These are phyloP conservation scores for Radiomyces spectabilis DNA, from an alignment of 192 early-diverging fungal species.

Conservation along the genomic window DNA sequence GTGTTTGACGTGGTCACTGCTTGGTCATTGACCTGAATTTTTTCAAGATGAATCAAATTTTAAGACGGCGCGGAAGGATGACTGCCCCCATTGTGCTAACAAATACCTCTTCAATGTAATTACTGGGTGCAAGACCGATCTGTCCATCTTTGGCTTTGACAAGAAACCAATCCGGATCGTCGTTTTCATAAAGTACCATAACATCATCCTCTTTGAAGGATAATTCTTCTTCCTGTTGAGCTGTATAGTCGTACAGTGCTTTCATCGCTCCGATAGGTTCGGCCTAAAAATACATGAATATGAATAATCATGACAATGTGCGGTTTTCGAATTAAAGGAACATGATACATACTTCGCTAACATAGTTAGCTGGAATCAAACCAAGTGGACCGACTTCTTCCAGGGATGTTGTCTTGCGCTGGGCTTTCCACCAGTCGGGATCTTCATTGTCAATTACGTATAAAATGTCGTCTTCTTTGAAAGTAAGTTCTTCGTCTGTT, in stretches of 20 bases:
- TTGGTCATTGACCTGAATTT: not conserved
- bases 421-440: constrained; percentile 87
- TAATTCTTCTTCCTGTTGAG: constrained; percentile 79
- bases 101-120: constrained; percentile 69
- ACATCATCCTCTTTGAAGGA: constrained; percentile 63
- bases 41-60: not conserved
- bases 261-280: constrained; percentile 47
- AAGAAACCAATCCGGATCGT: constrained; percentile 92
- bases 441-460: constrained; percentile 84
- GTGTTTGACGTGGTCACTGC: not conserved
- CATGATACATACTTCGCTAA: constrained; percentile 47
- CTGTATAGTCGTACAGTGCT: constrained; percentile 80
- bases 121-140: constrained; percentile 80
- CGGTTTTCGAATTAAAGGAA: not conserved
- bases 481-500: constrained; percentile 77
- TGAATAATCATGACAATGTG: not conserved
- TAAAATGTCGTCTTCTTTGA: constrained; percentile 83
- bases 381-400: constrained; percentile 53
- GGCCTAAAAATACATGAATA: constrained; percentile 29
- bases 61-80: no score
- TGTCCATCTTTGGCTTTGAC: constrained; percentile 53
- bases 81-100: no score
- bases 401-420: constrained; percentile 51
- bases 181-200: constrained; percentile 71
- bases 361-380: constrained; percentile 85